These are phyloP conservation scores for Senna siamea DNA, from an alignment of 306 rosid species.

Conservation along the genomic window DNA sequence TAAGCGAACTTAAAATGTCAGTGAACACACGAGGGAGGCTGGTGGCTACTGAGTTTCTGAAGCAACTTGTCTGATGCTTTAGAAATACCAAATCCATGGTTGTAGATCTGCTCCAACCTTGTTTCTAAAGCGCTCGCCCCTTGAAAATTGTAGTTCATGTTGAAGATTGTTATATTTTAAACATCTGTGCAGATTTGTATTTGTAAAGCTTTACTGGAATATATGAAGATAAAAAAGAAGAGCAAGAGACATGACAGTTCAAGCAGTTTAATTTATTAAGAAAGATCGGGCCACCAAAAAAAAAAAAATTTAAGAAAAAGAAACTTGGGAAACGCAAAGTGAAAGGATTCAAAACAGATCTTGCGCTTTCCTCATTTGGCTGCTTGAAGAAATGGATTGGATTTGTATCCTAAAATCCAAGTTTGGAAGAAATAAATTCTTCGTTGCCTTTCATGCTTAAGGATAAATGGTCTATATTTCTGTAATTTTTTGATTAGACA, in stretches of 20 bases:
- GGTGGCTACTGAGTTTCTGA: constrained; percentile 94
- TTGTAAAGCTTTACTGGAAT: constrained; percentile 29
- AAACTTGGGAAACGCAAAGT: no score
- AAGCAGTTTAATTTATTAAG: not conserved
- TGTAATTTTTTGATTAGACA: not conserved
- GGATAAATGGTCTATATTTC: not conserved
- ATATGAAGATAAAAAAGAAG: constrained; percentile 28
- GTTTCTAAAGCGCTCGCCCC: constrained; percentile 13
- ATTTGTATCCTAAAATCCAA: not conserved
- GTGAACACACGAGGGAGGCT: constrained; percentile 97
- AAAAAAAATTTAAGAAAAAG: no score
- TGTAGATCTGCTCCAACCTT: constrained; percentile 33
- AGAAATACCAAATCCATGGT: constrained; percentile 35
- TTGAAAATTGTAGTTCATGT: constrained; percentile 22
- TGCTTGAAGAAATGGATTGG: not conserved
- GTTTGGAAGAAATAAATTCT: not conserved
- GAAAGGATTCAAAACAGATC: not conserved
- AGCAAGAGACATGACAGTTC: constrained; percentile 10
- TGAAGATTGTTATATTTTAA: not conserved
- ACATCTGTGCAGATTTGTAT: constrained; percentile 20
- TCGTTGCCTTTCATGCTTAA: no score
- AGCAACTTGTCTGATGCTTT: constrained; percentile 75
- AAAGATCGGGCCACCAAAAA: no score
- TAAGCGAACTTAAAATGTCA: constrained; percentile 92
- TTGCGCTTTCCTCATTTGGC: no score